phyloP scores from a whole-genome alignment of 75 land plant genomes.

The Azolla pinnata region DNA sequence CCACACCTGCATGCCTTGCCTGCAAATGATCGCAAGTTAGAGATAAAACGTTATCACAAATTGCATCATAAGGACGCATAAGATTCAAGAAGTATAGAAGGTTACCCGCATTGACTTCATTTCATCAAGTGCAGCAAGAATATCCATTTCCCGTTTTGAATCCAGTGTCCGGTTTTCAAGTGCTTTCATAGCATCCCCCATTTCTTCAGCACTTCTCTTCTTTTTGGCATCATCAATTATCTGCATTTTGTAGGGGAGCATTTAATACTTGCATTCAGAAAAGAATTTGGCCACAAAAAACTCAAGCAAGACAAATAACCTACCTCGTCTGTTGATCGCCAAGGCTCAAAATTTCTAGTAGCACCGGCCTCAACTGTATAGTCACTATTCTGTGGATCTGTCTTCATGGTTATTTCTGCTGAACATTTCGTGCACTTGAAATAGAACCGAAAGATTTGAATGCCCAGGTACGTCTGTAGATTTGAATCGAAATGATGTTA shows the following conservation, averaged over 20 bases:
- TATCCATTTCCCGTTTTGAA: constrained; percentile 97
- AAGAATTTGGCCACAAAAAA: too few relatives aligned
- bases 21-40: constrained; percentile 13
- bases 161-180: constrained; percentile 84
- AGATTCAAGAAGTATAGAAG: background rate
- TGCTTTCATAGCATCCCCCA: constrained; percentile 96
- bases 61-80: background rate
- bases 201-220: constrained; percentile 76
- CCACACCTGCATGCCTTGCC: constrained; percentile 88
- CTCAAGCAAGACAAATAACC: background rate
- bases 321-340: constrained; percentile 94
- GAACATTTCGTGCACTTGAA: constrained; percentile 90
- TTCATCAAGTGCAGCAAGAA: constrained; percentile 87
- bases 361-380: constrained; percentile 88
- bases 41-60: background rate
- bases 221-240: constrained; percentile 50
- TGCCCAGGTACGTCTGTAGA: constrained; percentile 73
- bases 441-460: constrained; percentile 86
- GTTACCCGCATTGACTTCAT: constrained; percentile 89
- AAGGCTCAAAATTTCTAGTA: constrained; percentile 84
- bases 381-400: constrained; percentile 88
- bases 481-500: background rate
- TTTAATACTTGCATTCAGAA: too few relatives aligned
- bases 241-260: too few relatives aligned
- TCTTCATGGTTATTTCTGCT: constrained; percentile 74